Percentiles rank a stretch among this genome's conserved stretches.
These are phyloP conservation scores for Eleusine indica DNA, from an alignment of 176 grass and related monocot genomes.

Conservation along the genomic window DNA sequence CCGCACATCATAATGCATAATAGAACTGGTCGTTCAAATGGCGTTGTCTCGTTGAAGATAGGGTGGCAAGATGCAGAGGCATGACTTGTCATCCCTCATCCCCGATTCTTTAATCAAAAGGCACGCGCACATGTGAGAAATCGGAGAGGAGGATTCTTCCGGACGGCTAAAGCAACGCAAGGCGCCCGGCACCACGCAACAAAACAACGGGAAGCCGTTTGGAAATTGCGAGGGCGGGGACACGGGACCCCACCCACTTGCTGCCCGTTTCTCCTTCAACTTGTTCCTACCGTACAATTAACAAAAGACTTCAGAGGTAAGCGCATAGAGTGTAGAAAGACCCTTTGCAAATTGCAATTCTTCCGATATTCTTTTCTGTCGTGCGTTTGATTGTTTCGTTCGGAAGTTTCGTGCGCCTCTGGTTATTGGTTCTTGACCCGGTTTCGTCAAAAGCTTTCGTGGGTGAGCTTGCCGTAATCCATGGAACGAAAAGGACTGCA, in stretches of 20 bases:
- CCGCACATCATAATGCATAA: constrained; percentile 23
- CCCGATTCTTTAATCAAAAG: constrained; percentile 67
- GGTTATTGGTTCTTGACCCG: constrained; percentile 14
- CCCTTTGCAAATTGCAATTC: background rate
- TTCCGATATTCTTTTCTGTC: background rate
- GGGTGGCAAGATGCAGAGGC: constrained; percentile 34
- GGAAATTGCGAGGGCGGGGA: constrained; percentile 28
- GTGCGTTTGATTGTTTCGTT: constrained; percentile 17
- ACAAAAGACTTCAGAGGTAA: background rate
- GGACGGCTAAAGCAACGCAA: constrained; percentile 46
- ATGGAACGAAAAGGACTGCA: background rate
- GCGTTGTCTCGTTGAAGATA: constrained; percentile 35
- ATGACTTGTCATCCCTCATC: constrained; percentile 23
- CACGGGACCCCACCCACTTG: constrained; percentile 13
- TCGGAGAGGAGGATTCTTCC: constrained; percentile 16
- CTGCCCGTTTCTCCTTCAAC: background rate
- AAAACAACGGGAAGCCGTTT: constrained; percentile 43
- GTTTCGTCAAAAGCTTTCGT: constrained; percentile 10
- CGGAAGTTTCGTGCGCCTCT: constrained; percentile 19
- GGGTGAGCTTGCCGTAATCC: background rate
- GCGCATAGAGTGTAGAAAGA: background rate
- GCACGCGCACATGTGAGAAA: constrained; percentile 52
- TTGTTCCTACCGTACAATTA: constrained; percentile 18
- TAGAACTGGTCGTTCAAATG: constrained; percentile 41
- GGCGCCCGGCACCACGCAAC: constrained; percentile 2